Base-by-base conservation (phyloP, 2,329 filamentous ascomycete genomes). In the Phaeosphaeria sp. region DNA sequence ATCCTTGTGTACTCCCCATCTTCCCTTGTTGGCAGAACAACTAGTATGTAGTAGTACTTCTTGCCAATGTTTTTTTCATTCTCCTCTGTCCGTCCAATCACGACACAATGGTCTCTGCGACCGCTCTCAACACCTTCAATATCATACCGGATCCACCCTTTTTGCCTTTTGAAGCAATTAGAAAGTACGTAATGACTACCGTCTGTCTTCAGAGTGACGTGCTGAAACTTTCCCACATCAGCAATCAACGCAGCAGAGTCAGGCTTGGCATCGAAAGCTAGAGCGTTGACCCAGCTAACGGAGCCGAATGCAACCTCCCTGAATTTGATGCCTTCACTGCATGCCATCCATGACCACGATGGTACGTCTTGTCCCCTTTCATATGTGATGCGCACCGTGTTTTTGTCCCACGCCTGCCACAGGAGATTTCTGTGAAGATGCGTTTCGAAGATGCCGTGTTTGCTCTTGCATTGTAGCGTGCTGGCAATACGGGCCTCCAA, bases 341-440 rank as follows among this genome's bases (percentile, higher is more conserved):
- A 54, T 30, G 60, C 49, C 52, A 63, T 54, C 57, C 57, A 66
- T 36, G 53, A 58, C 40, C 40, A 43, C n/a, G 40, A 43, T 13
- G 40, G 40, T 20, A 43, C 20, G 59, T 55, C 20, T 56, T 57
- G 24, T n/a, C n/a, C n/a, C 53, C 55, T 42, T 57, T 53, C 13
- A n/a, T 50, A 51, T 22, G 7, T 24, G 44, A 61, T 64, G 22
- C 33, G 20, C 36, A 55, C 25, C 43, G 58, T 40, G 22, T 51
- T 55, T 1, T n/a, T 36, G 17, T 56, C 45, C 33, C 8, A 53
- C 22, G 43, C n/a, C 33, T 61, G 43, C 61, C 59, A 64, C 15
- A 64, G 53, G 25, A 63, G 57, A 53, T 57, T 56, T 49, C 60
- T 55, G 48, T 60, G 51, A 33, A 58, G 49, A 40, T 58, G 60